Base-by-base conservation (phyloP, 495 filamentous ascomycete species). In the Annulohypoxylon maeteangense region DNA sequence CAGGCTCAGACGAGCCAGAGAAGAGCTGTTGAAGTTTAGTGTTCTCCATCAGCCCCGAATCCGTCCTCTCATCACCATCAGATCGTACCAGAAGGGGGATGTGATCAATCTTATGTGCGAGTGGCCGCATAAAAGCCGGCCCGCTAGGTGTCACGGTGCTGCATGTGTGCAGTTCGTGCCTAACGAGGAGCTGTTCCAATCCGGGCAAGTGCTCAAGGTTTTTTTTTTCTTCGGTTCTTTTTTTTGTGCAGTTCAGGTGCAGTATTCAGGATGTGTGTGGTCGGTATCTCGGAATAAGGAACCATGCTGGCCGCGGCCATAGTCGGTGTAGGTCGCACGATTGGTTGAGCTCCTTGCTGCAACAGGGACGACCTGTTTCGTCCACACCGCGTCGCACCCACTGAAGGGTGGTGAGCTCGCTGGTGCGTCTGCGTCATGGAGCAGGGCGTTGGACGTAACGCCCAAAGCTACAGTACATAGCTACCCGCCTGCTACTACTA, bases 21-120 rank as follows among this genome's bases (percentile, higher is more conserved):
- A 45, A 65, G 64, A 32, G 70, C 54, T 69, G 70, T 61, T 40
- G 61, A 69, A 38, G 31, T 69, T 25, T 68, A 65, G 70, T 66
- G 34, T 73, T 66, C 70, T 69, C 70, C 71, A 74, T 74, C 51
- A 50, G 62, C 71, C 67, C 71, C 71, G 50, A 70, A 70, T 74
- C 47, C 45, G 34, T 66, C 75, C 67, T 70, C 64, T 72, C 47
- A 69, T 40, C 70, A 51, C 66, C 65, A 60, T 68, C 68, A 70
- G 68, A 78, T 78, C 65, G 68, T 67, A 74, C 74, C 74, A 68
- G 70, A 76, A 72, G 71, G 70, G 50, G 62, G 68, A 74, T 74
- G 58, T 71, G 69, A 74, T 71, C 61, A 58, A 73, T 65, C 61
- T 72, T 65, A 73, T 73, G 71, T 74, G 71, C 67, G 58, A 68